Conservation (phyloP, 2,329 filamentous ascomycete genomes). For the Proliferodiscus dingleyae region DNA sequence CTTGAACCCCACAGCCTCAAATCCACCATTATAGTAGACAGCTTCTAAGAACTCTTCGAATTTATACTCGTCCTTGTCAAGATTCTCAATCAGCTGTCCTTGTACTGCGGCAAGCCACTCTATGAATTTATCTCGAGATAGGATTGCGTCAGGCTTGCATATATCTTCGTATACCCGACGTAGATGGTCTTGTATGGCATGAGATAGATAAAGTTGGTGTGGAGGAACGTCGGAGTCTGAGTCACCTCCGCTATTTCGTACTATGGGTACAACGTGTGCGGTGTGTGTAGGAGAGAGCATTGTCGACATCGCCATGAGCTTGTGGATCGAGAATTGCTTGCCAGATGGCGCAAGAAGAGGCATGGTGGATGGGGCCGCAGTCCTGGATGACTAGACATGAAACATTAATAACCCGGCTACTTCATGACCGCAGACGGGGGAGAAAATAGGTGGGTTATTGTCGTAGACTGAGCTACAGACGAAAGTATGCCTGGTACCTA, state of each 20-base stretch:
- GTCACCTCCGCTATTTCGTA: slow-evolving; percentile 24
- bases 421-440: neutral
- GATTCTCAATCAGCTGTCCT: slow-evolving; percentile 22
- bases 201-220: slow-evolving; percentile 39
- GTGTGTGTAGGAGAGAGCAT: slow-evolving; percentile 25
- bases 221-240: slow-evolving; percentile 18
- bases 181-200: slow-evolving; percentile 45
- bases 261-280: slow-evolving; percentile 19
- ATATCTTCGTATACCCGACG: slow-evolving; percentile 43
- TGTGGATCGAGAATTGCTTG: slow-evolving; percentile 32
- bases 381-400: slow-evolving; percentile 11
- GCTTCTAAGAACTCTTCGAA: slow-evolving; percentile 31
- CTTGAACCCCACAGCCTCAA: slow-evolving; percentile 24
- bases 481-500: neutral
- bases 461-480: neutral
- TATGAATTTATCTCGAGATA: slow-evolving; percentile 39
- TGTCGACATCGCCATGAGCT: slow-evolving; percentile 32
- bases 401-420: slow-evolving; percentile 2
- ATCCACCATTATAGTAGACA: slow-evolving; percentile 25
- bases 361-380: slow-evolving; percentile 11
- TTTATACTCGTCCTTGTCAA: slow-evolving; percentile 28
- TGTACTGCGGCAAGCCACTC: slow-evolving; percentile 48
- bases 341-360: slow-evolving; percentile 22
- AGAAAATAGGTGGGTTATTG: neutral
- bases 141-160: slow-evolving; percentile 30